Evolutionary conservation across 768 basidiomycete genomes (phyloP).

Genomic region (Mycena alexandri): DNA sequence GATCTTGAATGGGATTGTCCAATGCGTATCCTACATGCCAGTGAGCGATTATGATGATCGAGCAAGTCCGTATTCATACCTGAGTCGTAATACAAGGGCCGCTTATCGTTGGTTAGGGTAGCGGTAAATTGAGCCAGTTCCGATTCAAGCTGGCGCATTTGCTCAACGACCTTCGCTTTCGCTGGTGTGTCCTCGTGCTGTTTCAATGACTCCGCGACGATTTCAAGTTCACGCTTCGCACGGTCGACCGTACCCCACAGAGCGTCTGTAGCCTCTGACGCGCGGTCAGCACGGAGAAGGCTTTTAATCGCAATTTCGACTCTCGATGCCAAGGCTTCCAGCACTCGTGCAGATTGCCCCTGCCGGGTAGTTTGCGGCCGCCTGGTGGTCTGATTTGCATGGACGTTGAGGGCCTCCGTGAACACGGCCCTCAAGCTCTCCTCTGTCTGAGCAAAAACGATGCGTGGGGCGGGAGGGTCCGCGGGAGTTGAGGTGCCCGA

Average conservation of each 20-base stretch:
- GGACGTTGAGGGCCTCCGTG: conserved; percentile 6
- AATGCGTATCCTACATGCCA: too few relatives aligned
- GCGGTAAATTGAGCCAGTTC: background rate
- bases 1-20: too few relatives aligned
- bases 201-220: conserved; percentile 11
- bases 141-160: conserved; percentile 2
- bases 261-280: background rate
- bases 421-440: conserved; percentile 2
- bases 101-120: too few relatives aligned
- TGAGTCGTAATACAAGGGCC: too few relatives aligned
- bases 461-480: background rate
- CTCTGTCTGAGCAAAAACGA: background rate
- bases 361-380: too few relatives aligned
- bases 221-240: background rate
- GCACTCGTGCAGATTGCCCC: background rate
- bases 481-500: background rate
- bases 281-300: background rate
- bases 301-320: conserved; percentile 1
- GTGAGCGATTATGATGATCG: too few relatives aligned
- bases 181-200: background rate
- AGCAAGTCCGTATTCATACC: too few relatives aligned
- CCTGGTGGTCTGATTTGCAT: conserved; percentile 5
- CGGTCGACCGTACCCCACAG: conserved; percentile 13
- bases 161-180: background rate
- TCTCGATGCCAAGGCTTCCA: background rate